Percentiles rank a stretch among this genome's conserved stretches.
Conservation (phyloP, 2,329 filamentous ascomycete genomes). For the Hypoxylon sp. region DNA sequence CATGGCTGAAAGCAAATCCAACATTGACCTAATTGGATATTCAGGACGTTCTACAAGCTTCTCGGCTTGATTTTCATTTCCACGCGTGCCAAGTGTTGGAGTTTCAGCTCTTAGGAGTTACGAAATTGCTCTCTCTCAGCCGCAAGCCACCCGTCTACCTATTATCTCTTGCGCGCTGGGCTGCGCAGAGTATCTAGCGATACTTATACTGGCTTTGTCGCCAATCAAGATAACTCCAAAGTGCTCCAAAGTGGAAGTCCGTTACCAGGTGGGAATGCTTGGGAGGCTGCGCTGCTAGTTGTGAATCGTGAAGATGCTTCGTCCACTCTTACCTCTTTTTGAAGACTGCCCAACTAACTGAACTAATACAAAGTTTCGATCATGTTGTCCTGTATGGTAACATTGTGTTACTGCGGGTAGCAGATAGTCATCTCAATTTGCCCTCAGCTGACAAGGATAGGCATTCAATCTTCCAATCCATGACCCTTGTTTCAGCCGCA, state of each 20-base stretch:
- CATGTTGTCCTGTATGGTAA: conserved; percentile 14
- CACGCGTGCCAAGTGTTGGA: not conserved
- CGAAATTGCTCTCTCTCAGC: conserved; percentile 15
- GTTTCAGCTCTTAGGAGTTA: conserved; percentile 8
- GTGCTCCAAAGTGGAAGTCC: not conserved
- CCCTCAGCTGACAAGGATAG: conserved; percentile 29
- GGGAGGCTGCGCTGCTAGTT: not conserved
- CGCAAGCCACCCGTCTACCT: conserved; percentile 17
- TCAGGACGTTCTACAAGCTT: not conserved
- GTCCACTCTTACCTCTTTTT: not conserved
- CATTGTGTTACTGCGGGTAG: conserved; percentile 21
- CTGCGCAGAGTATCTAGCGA: not conserved
- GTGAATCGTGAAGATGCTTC: not conserved
- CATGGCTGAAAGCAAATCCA: conserved; percentile 2
- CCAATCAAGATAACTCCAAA: not conserved
- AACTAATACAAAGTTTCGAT: not conserved
- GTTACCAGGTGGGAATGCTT: not conserved
- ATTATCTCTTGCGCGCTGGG: not conserved
- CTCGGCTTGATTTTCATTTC: not conserved
- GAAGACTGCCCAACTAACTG: not conserved
- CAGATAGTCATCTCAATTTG: conserved; percentile 4
- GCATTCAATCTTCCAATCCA: conserved; percentile 7
- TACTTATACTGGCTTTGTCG: not conserved
- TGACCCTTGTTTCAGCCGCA: conserved; percentile 31
- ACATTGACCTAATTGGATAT: not conserved